Conservation (phyloP, 108 stramenopile genomes). For the Cyclotella kingstonii region DNA sequence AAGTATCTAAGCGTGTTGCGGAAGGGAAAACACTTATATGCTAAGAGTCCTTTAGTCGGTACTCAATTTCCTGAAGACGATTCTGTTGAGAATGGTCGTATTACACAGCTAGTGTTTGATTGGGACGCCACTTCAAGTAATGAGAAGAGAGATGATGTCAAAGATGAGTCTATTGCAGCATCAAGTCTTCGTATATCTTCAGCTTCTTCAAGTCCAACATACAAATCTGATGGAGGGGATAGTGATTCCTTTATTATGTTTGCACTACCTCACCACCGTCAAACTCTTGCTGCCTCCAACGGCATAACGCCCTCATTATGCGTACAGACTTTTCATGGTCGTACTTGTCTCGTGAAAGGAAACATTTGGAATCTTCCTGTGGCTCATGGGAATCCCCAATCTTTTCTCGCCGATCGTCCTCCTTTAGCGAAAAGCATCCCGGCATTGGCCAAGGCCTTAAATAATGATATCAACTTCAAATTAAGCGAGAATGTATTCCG, state of each 20-base stretch:
- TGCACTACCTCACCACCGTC: slow-evolving; percentile 75
- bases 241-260: slow-evolving; percentile 50
- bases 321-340: slow-evolving; percentile 43
- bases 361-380: slow-evolving; percentile 31
- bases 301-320: slow-evolving; percentile 15
- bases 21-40: slow-evolving; percentile 28
- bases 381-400: slow-evolving; percentile 40
- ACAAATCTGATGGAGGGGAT: slow-evolving; percentile 20
- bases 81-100: slow-evolving; percentile 16
- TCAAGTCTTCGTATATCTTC: slow-evolving; percentile 34
- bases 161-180: slow-evolving; percentile 11
- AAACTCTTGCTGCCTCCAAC: slow-evolving; percentile 34
- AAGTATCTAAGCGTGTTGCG: slow-evolving; percentile 36
- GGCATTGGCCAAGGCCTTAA: slow-evolving; percentile 46
- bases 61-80: slow-evolving; percentile 37
- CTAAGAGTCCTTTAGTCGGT: slow-evolving; percentile 47
- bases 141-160: background rate
- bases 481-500: slow-evolving; percentile 71
- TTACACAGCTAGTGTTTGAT: slow-evolving; percentile 51
- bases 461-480: slow-evolving; percentile 54
- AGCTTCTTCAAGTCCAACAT: background rate
- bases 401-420: slow-evolving; percentile 71
- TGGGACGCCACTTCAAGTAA: slow-evolving; percentile 54
- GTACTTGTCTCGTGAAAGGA: slow-evolving; percentile 36
- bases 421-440: slow-evolving; percentile 50